These are phyloP conservation scores for Gamarada debralockiae DNA, from an alignment of 495 filamentous ascomycete species.

Conservation along the genomic window DNA sequence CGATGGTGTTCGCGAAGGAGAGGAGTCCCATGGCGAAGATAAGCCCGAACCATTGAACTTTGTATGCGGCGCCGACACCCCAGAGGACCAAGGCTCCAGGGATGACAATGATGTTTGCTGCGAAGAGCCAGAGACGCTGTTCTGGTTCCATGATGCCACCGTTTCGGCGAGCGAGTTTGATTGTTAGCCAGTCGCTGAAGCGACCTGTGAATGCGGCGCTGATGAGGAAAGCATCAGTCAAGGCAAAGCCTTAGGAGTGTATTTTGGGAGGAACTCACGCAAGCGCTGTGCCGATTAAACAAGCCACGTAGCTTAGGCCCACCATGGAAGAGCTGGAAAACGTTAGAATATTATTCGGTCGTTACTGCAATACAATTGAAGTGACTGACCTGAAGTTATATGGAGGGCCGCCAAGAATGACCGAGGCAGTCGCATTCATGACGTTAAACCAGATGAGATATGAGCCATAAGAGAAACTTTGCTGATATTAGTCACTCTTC, in stretches of 20 bases:
- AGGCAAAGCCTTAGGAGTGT: no score
- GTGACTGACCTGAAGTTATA: not conserved
- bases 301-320: not conserved
- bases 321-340: not conserved
- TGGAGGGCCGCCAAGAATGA: not conserved
- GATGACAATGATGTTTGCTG: constrained; percentile 46
- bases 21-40: constrained; percentile 59
- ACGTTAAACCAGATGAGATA: constrained; percentile 28
- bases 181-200: not conserved
- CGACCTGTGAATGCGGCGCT: not conserved
- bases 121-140: constrained; percentile 60
- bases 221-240: no score
- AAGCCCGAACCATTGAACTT: constrained; percentile 35
- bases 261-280: not conserved
- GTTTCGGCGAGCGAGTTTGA: constrained; percentile 37
- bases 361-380: no score
- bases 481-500: no score
- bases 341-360: no score
- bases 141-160: constrained; percentile 61
- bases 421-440: constrained; percentile 21
- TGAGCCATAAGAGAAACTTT: constrained; percentile 27
- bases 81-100: constrained; percentile 57
- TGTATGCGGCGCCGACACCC: constrained; percentile 58
- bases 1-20: constrained; percentile 51
- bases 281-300: not conserved